Base-by-base conservation (phyloP, 352 stramenopile species). In the Elongisporangium anandrum region DNA sequence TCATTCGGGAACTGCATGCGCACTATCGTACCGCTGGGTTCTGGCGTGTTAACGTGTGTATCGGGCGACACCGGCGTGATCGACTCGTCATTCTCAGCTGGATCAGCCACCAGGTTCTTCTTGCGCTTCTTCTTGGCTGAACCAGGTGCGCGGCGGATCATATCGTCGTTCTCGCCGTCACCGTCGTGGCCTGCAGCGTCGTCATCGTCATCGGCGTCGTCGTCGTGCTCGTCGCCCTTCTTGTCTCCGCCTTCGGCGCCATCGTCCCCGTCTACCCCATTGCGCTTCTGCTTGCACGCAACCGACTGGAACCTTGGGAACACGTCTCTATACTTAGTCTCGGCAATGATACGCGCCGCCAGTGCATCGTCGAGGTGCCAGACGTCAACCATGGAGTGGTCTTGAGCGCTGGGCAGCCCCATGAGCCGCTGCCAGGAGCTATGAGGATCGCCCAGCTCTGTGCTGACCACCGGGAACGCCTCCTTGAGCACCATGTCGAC, bases 371-470 rank as follows among this genome's bases (percentile, higher is more conserved):
- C 77, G 2, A 70, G 10, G 59, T 93, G 83, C 83, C 83, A 93
- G 1, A 93, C 83, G 45, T 93, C 83, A 26, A 93, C 65, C 66
- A 93, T 72, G 0, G 79, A 78, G 49, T 87, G 78, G 48, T 93
- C 77, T 1, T 69, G 61, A 1, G 64, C 52, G n/a, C 69, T 54
- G 12, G 83, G 83, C 8, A 93, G 67, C 2, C 78, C 79, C 16
- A 93, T 64, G 41, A 90, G 61, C 12, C 74, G 73, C 39, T 85
- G 74, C 81, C 81, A 93, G 0, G 79, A 77, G 22, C 63, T 70
- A 9, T 72, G 53, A 19, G 66, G 38, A 53, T 81, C 68, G 2
- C 78, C 73, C 22, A 84, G 57, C 52, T 87, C 79, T 13, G 21
- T 51, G 15, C 21, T 50, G 15, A 38, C 12, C n/a, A 29, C n/a